Percentiles rank a stretch among this genome's conserved stretches.
phyloP scores from a whole-genome alignment of 2,329 filamentous ascomycete genomes.

The Colletotrichum agaves region DNA sequence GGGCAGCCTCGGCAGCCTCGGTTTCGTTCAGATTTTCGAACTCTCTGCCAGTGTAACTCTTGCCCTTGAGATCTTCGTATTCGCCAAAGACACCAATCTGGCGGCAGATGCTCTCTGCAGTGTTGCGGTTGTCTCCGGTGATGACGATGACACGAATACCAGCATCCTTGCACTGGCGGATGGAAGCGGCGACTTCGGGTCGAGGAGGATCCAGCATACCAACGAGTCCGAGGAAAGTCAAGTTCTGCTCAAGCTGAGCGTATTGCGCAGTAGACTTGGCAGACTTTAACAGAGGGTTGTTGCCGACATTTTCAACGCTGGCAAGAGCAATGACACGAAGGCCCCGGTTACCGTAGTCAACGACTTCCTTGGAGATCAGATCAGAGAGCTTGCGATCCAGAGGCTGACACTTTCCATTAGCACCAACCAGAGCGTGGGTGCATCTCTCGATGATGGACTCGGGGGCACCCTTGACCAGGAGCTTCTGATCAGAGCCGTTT shows the following conservation, averaged over 20 bases:
- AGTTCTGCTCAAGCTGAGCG: slow-evolving; percentile 86
- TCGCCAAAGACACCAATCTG: slow-evolving; percentile 93
- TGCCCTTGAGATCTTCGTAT: slow-evolving; percentile 85
- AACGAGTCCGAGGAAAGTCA: slow-evolving; percentile 93
- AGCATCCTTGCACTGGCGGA: slow-evolving; percentile 88
- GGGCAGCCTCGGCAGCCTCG: slow-evolving; percentile 86
- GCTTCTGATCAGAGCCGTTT: slow-evolving; percentile 75
- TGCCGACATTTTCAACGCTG: slow-evolving; percentile 79
- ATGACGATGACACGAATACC: slow-evolving; percentile 98
- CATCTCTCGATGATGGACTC: slow-evolving; percentile 95
- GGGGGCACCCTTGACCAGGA: slow-evolving; percentile 95
- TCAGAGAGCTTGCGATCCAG: slow-evolving; percentile 76
- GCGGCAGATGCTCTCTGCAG: slow-evolving; percentile 96
- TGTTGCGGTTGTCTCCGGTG: slow-evolving; percentile 97
- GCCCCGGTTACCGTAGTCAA: slow-evolving; percentile 90
- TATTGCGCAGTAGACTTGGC: slow-evolving; percentile 90
- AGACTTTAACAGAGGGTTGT: slow-evolving; percentile 74
- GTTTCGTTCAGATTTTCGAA: slow-evolving; percentile 85
- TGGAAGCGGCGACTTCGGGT: slow-evolving; percentile 87
- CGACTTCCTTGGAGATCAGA: slow-evolving; percentile 80
- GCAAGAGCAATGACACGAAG: slow-evolving; percentile 96
- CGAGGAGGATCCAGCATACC: slow-evolving; percentile 98
- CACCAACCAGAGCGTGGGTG: slow-evolving; percentile 81
- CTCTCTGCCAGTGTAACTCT: slow-evolving; percentile 94
- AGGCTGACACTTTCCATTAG: slow-evolving; percentile 79